These are phyloP conservation scores for Protea cynaroides DNA, from an alignment of 164 flowering plant species.

Conservation along the genomic window DNA sequence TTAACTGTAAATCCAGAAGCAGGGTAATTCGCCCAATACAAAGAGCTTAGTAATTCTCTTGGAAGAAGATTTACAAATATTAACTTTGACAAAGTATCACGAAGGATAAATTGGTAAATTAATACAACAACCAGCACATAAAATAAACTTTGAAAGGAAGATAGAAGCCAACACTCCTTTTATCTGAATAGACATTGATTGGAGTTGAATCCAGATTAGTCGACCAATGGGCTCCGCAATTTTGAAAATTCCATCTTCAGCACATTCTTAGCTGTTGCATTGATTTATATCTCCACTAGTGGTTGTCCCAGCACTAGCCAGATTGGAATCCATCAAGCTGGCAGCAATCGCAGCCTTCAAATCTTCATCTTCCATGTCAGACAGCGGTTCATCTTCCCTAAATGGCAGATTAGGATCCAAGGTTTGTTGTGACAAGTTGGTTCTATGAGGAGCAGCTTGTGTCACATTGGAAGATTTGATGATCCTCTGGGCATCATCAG, in stretches of 20 bases:
- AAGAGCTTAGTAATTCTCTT: no score
- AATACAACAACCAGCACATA: neutral
- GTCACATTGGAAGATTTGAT: slow-evolving; percentile 54
- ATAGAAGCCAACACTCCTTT: neutral
- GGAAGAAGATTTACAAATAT: no score
- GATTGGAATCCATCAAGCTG: slow-evolving; percentile 60
- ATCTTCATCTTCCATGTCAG: slow-evolving; percentile 68
- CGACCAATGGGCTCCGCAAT: neutral
- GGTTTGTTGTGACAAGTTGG: slow-evolving; percentile 10
- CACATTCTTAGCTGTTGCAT: slow-evolving; percentile 1
- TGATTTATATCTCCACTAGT: slow-evolving; percentile 2
- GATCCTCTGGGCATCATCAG: slow-evolving; percentile 87
- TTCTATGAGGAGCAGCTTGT: slow-evolving; percentile 15
- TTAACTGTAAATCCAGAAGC: no score
- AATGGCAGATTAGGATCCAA: slow-evolving; percentile 18
- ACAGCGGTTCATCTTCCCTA: slow-evolving; percentile 29
- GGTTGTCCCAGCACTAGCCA: slow-evolving; percentile 20
- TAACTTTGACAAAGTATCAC: neutral
- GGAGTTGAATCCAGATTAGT: neutral
- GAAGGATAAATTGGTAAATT: neutral
- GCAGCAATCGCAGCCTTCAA: slow-evolving; percentile 88
- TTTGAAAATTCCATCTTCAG: neutral
- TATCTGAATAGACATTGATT: neutral
- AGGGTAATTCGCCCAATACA: no score
- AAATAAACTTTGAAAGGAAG: neutral